A percentile compares a stretch with the other conserved stretches of the same genome.
Conservation (phyloP, 441 rosid species). For the Dalechampia spathulata region DNA sequence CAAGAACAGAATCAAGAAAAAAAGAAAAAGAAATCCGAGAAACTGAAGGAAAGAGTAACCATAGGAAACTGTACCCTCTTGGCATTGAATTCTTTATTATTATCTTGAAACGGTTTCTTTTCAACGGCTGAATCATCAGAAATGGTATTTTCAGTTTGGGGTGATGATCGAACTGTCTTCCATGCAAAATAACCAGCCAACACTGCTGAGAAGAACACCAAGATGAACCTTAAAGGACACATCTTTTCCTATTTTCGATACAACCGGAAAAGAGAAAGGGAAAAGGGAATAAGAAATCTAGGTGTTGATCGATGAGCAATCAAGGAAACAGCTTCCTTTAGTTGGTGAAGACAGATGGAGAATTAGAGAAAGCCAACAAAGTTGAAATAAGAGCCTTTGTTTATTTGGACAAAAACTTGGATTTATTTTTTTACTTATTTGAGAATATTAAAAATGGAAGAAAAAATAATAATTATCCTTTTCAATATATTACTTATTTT, state of each 20-base stretch:
- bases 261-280: not conserved
- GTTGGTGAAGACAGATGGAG: not conserved
- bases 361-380: too few species aligned
- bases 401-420: not conserved
- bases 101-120: slow-evolving; percentile 8
- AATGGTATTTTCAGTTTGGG: slow-evolving; percentile 27
- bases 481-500: too few species aligned
- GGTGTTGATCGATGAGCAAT: not conserved
- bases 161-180: slow-evolving; percentile 61
- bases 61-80: slow-evolving; percentile 37
- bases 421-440: too few species aligned
- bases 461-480: too few species aligned
- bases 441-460: too few species aligned
- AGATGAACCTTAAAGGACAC: slow-evolving; percentile 80
- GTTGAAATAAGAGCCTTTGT: not conserved
- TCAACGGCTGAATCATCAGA: slow-evolving; percentile 33
- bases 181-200: slow-evolving; percentile 78
- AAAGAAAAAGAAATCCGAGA: not conserved
- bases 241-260: slow-evolving; percentile 14
- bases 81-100: slow-evolving; percentile 30
- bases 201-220: slow-evolving; percentile 81
- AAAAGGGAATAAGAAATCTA: not conserved
- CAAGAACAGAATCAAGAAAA: not conserved
- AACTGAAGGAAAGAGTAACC: not conserved
- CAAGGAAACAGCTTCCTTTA: not conserved